Percentiles rank a stretch among this genome's conserved stretches.
Evolutionary conservation across 768 basidiomycete genomes (phyloP).

Genomic region (Lepiota brunneoincarnata): DNA sequence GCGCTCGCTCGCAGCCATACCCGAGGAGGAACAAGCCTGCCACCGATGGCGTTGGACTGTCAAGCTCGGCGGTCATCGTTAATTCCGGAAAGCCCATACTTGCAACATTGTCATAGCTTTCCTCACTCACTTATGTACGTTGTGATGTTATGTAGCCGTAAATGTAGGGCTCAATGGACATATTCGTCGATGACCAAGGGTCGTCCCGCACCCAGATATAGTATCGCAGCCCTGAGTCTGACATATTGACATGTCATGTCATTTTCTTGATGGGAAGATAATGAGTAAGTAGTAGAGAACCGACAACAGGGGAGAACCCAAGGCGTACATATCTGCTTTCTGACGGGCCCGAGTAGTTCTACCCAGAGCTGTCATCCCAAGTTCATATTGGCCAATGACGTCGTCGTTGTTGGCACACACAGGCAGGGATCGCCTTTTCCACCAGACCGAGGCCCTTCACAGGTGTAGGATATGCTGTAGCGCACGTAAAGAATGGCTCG

Average conservation of each 20-base stretch:
- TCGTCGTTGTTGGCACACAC: too few species aligned
- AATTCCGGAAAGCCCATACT: slow-evolving; percentile 4
- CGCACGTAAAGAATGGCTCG: too few species aligned
- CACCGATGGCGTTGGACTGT: not conserved
- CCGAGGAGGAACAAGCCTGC: not conserved
- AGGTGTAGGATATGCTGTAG: too few species aligned
- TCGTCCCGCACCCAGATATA: not conserved
- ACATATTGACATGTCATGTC: slow-evolving; percentile 9
- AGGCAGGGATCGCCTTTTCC: too few species aligned
- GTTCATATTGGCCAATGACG: not conserved
- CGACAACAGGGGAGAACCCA: not conserved
- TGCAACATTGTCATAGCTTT: slow-evolving; percentile 1
- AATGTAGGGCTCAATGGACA: not conserved
- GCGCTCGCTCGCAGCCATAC: slow-evolving; percentile 1
- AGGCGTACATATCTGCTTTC: not conserved
- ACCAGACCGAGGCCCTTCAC: too few species aligned
- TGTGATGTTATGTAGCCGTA: slow-evolving; percentile 5
- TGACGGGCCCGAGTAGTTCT: slow-evolving; percentile 9
- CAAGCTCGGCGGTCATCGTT: slow-evolving; percentile 9
- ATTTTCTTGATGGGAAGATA: not conserved
- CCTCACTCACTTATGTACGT: slow-evolving; percentile 6
- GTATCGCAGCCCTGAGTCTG: slow-evolving; percentile 1
- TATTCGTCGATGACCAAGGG: slow-evolving; percentile 1
- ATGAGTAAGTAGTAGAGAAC: not conserved
- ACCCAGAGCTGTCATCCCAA: not conserved